phyloP scores from a whole-genome alignment of 2,329 filamentous ascomycete species.

The Aurifilum marmelostoma region DNA sequence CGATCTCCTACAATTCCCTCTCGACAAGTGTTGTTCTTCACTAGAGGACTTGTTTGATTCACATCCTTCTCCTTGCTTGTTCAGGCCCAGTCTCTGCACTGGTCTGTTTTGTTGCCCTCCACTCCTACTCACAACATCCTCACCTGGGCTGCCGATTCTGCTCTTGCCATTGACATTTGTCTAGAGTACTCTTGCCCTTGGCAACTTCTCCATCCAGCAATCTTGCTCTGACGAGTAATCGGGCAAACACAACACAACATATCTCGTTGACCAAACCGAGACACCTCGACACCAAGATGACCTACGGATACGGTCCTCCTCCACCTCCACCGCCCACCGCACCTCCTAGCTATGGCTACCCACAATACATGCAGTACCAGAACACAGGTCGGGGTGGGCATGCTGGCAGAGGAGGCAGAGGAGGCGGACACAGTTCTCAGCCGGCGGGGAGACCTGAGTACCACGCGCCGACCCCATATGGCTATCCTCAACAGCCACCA shows the following conservation, averaged over 20 bases:
- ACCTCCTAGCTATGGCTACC: constrained; percentile 35
- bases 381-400: constrained; percentile 45
- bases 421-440: constrained; percentile 43
- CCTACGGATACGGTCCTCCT: constrained; percentile 59
- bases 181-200: not conserved
- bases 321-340: constrained; percentile 49
- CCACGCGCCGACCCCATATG: constrained; percentile 46
- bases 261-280: not conserved
- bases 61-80: not conserved
- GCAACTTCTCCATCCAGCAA: not conserved
- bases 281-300: constrained; percentile 41
- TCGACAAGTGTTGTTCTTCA: constrained; percentile 24
- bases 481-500: constrained; percentile 45
- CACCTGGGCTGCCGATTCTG: not conserved
- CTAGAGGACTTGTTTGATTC: not conserved
- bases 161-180: not conserved
- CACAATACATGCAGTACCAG: constrained; percentile 47
- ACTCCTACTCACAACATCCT: not conserved
- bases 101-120: not conserved
- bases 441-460: constrained; percentile 45
- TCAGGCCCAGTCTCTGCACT: not conserved
- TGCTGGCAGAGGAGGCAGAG: constrained; percentile 41
- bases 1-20: not conserved
- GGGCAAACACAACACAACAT: not conserved
- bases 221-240: not conserved